Evolutionary conservation across 495 filamentous ascomycete genomes (phyloP), one percentile per base, ranked within the genome.

Genomic region (Cetradonia linearis): DNA sequence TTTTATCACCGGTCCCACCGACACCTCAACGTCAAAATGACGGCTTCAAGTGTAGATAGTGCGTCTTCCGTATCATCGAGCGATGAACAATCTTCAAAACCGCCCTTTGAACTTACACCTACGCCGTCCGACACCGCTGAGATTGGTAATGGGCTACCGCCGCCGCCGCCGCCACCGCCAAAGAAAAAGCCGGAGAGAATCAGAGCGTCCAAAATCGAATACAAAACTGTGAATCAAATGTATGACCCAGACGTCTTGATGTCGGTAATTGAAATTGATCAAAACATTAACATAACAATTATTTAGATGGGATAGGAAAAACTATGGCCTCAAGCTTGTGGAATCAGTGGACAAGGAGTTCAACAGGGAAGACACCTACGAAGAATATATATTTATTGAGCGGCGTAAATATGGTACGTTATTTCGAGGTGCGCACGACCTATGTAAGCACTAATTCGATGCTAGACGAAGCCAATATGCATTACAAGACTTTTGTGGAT

Each of bases 401-500:
- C 33, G 57, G 52, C 57, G 57, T 18, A 36, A 52, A 52, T 59
- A 59, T 42, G 57, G 57, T 59, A 34, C 8, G 57, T 31, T 18
- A 4, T 28, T 16, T 13, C 2, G n/a, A 10, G 27, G 14, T 31
- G 13, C 5, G 37, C 5, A 11, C 23, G 1, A 42, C 33, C 38
- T 14, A 11, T 13, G 7, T 18, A 37, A 37, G 37, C 25, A 11
- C 10, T 40, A 23, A 52, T 11, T 33, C 18, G 16, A 14, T 20
- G 38, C 7, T 53, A 59, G 57, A 59, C 27, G 57, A 59, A 46
- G 46, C 25, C 20, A 59, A 59, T 38, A 59, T 59, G 57, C 57
- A 59, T 13, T 59, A 52, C 68, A 71, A 67, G 46, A 67, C 64
- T 1, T 68, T 59, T 16, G 20, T 65, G 74, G 14, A 63, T 62